Conservation (phyloP, 805 yeast species). For the Sugiyamaella americana region DNA sequence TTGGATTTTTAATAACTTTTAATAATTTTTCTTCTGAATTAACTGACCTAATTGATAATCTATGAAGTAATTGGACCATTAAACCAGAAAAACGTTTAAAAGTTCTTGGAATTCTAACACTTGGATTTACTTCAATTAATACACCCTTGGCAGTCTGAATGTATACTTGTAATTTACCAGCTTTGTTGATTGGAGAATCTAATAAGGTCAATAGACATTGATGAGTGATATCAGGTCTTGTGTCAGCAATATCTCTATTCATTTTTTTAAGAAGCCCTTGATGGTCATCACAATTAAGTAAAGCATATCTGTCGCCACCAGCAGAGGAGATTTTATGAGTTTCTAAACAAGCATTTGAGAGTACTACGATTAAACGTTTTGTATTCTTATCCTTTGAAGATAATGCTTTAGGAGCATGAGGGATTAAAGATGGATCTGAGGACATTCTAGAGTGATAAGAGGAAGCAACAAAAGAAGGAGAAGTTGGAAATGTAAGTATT, state of each 20-base stretch:
- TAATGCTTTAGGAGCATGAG: constrained; percentile 76
- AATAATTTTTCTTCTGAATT: constrained; percentile 91
- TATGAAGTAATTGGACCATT: constrained; percentile 94
- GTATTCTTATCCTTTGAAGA: constrained; percentile 81
- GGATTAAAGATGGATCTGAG: constrained; percentile 69
- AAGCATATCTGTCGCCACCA: constrained; percentile 87
- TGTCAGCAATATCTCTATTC: constrained; percentile 97
- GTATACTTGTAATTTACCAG: constrained; percentile 93
- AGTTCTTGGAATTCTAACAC: constrained; percentile 96
- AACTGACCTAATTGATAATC: constrained; percentile 86
- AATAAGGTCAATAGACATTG: constrained; percentile 89
- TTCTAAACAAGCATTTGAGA: constrained; percentile 92
- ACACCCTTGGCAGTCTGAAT: constrained; percentile 95
- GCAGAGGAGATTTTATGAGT: constrained; percentile 83
- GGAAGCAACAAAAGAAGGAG: too few relatives aligned
- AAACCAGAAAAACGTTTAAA: constrained; percentile 95
- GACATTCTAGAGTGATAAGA: too few relatives aligned
- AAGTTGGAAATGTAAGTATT: too few relatives aligned
- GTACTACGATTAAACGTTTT: constrained; percentile 85
- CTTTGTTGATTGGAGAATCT: constrained; percentile 97
- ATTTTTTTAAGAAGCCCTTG: constrained; percentile 91
- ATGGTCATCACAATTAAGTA: constrained; percentile 96
- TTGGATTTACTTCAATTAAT: constrained; percentile 89
- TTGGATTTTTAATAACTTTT: constrained; percentile 93
- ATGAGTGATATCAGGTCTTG: constrained; percentile 98